phyloP scores from a whole-genome alignment of 2,329 filamentous ascomycete species.

The Aspergillus thermomutatus region DNA sequence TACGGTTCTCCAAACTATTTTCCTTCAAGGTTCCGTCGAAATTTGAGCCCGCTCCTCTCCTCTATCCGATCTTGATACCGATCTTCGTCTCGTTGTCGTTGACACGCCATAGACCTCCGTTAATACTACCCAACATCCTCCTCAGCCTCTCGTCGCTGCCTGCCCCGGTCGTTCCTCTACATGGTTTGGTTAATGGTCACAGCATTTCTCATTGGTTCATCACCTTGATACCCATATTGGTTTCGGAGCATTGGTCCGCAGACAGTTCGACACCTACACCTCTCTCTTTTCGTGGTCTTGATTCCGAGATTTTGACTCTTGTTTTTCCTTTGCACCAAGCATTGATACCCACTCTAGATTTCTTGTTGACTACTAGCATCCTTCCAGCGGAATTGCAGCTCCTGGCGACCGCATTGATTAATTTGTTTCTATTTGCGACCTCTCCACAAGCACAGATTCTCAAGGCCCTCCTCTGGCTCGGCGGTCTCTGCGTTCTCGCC shows the following conservation, averaged over 20 bases:
- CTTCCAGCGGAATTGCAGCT: conserved; percentile 84
- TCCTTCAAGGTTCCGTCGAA: conserved; percentile 64
- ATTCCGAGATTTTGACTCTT: conserved; percentile 59
- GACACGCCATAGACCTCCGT: conserved; percentile 56
- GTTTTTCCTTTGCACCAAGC: conserved; percentile 83
- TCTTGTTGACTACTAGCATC: conserved; percentile 84
- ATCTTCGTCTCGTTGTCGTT: conserved; percentile 74
- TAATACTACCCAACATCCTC: conserved; percentile 76
- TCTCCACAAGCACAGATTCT: conserved; percentile 84
- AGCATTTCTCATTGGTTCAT: conserved; percentile 76
- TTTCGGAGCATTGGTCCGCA: conserved; percentile 43
- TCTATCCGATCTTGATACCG: conserved; percentile 78
- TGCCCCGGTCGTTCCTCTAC: conserved; percentile 65
- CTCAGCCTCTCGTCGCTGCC: conserved; percentile 76
- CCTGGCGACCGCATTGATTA: conserved; percentile 76
- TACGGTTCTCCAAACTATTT: conserved; percentile 32
- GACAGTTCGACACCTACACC: conserved; percentile 33
- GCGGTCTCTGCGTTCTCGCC: conserved; percentile 73
- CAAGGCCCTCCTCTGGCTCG: conserved; percentile 78
- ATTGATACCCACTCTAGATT: conserved; percentile 68
- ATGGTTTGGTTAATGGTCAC: conserved; percentile 54
- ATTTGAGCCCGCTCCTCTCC: conserved; percentile 89
- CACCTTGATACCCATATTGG: conserved; percentile 65
- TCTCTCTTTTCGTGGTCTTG: conserved; percentile 37
- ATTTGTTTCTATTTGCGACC: conserved; percentile 70